Evolutionary conservation across 495 filamentous ascomycete species (phyloP).

Genomic region (Halenospora varia): DNA sequence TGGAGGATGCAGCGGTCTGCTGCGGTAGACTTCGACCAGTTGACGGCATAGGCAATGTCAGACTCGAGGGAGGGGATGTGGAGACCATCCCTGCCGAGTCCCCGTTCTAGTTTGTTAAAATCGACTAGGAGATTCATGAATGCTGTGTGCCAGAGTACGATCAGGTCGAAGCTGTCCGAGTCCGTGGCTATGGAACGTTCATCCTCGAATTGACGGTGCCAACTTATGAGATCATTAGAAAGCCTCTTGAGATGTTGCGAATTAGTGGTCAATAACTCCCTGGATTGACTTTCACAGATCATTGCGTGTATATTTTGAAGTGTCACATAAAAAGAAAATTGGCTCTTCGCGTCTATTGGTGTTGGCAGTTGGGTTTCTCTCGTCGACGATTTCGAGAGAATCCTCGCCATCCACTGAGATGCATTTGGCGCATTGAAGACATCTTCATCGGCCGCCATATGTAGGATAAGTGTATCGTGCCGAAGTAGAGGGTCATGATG

Average conservation of each 20-base stretch:
- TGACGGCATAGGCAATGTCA: constrained; percentile 3
- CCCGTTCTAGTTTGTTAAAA: constrained; percentile 18
- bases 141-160: constrained; percentile 16
- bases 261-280: too few species aligned
- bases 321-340: too few species aligned
- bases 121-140: constrained; percentile 19
- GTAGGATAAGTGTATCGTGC: not conserved
- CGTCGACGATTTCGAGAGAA: not conserved
- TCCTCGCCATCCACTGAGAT: constrained; percentile 2
- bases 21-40: constrained; percentile 10
- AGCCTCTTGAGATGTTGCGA: too few species aligned
- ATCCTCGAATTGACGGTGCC: too few species aligned
- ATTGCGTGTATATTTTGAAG: too few species aligned
- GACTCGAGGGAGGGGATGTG: not conserved
- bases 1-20: constrained; percentile 19
- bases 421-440: constrained; percentile 21
- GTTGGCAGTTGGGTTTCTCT: too few species aligned
- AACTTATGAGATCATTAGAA: too few species aligned
- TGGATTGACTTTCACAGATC: too few species aligned
- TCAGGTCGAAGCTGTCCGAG: constrained; percentile 9
- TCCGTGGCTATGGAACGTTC: too few species aligned
- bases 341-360: too few species aligned
- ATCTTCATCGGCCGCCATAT: not conserved
- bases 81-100: constrained; percentile 16
- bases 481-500: constrained; percentile 22